Evolutionary conservation across 345 rosid genomes (phyloP), one percentile per base, ranked within the genome.

Genomic region (Eucalyptus pauciflora): DNA sequence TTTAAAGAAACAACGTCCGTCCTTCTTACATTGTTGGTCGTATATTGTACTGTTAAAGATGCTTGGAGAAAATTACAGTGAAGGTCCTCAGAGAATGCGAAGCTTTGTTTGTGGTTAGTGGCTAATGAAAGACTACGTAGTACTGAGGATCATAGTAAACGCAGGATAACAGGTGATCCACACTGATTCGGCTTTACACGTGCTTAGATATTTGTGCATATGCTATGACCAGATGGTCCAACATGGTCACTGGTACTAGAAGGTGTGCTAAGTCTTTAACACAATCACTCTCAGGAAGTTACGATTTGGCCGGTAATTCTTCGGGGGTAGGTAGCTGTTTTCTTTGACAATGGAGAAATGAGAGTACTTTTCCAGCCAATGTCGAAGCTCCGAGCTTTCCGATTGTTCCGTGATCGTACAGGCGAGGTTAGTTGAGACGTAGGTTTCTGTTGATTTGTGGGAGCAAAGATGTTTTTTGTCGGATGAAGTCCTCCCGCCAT

Each of bases 231-330:
- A 60, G 13, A 25, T 11, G 15, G 31, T 60, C 67, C 31, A 27
- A 60, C 67, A 12, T 11, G n/a, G 31, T 60, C 67, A 2, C 67
- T 25, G n/a, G 0, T 27, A 0, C 7, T 27, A 27, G n/a, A 25
- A 10, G 67, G 31, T 60, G 67, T 60, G 67, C 67, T 60, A 25
- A 60, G 10, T 60, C 31, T 60, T 27, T 1, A 60, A 25, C 6
- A 5, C 67, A 25, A 60, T 60, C 15, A 25, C 67, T 60, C 67
- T 5, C n/a, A 11, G 67, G 67, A 27, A 60, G 67, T 25, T 60
- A 11, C 4, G 7, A 12, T 60, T 60, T 60, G 67, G 67, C 67
- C 7, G 31, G n/a, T 0, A 25, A 60, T 60, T 60, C n/a, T 60
- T 60, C 13, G 27, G 31, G n/a, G 31, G 15, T 60, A 25, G 15